These are phyloP conservation scores for Penicillium turbatum DNA, from an alignment of 495 filamentous ascomycete genomes.

Conservation along the genomic window DNA sequence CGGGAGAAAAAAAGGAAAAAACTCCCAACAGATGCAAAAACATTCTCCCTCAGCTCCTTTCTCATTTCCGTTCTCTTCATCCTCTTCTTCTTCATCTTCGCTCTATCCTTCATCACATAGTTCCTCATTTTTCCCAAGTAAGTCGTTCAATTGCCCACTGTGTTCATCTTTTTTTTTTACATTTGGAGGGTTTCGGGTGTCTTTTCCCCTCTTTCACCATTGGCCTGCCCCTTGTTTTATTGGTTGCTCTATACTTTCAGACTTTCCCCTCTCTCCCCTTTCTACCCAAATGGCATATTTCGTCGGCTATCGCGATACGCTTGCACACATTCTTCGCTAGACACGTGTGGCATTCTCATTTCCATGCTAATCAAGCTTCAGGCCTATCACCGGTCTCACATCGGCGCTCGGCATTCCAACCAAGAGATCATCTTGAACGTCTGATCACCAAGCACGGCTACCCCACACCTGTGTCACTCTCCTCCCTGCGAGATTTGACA, in stretches of 20 bases:
- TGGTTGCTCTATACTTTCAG: neutral
- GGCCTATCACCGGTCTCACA: conserved; percentile 43
- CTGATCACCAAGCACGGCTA: conserved; percentile 47
- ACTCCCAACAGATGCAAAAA: conserved; percentile 6
- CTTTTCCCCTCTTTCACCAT: conserved; percentile 9
- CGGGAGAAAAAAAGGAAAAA: conserved; percentile 1
- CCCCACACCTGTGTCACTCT: conserved; percentile 59
- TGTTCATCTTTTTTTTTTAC: neutral
- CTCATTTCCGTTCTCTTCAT: conserved; percentile 25
- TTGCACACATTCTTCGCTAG: conserved; percentile 19
- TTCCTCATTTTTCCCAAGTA: conserved; percentile 20
- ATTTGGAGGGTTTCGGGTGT: neutral
- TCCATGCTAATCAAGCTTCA: conserved; percentile 55
- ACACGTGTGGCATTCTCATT: conserved; percentile 43
- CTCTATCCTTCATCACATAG: conserved; percentile 38
- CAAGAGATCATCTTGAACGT: conserved; percentile 70
- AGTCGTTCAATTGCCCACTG: conserved; percentile 8
- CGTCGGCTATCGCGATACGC: conserved; percentile 12
- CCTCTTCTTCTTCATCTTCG: conserved; percentile 29
- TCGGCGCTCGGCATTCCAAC: conserved; percentile 60
- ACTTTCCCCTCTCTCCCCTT: neutral
- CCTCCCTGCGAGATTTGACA: conserved; percentile 67
- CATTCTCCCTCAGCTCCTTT: conserved; percentile 13
- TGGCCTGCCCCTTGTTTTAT: conserved; percentile 7
- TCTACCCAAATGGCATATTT: conserved; percentile 9